Percentiles rank a stretch among this genome's conserved stretches.
Conservation (phyloP, 176 grass and related monocot species). For the Chrysopogon serrulatus region DNA sequence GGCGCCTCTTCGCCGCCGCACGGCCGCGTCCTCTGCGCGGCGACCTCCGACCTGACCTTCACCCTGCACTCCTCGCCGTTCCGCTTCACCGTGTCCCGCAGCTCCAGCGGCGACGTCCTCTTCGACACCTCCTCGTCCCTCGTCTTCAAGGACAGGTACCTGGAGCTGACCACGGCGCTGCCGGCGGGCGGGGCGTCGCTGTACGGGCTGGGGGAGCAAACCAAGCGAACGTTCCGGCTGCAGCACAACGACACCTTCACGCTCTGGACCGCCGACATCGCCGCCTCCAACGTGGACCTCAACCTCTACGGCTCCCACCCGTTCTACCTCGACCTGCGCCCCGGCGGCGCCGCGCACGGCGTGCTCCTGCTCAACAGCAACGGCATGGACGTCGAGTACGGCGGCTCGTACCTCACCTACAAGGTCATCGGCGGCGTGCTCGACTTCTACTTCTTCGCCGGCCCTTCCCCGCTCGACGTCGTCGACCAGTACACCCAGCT, state of each 20-base stretch:
- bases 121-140: constrained; percentile 37
- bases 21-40: constrained; percentile 38
- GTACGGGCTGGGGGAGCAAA: constrained; percentile 89
- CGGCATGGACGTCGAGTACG: constrained; percentile 83
- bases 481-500: constrained; percentile 87
- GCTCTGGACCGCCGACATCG: constrained; percentile 76
- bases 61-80: constrained; percentile 45
- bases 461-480: constrained; percentile 55
- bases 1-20: neutral
- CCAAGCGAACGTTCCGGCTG: constrained; percentile 64
- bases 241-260: constrained; percentile 60
- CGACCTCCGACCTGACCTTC: constrained; percentile 53
- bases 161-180: constrained; percentile 63
- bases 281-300: neutral
- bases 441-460: constrained; percentile 87
- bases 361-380: constrained; percentile 94
- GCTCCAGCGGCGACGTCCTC: constrained; percentile 51
- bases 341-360: constrained; percentile 43
- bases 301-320: constrained; percentile 91
- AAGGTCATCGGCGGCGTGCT: constrained; percentile 87
- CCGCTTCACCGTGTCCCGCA: constrained; percentile 51
- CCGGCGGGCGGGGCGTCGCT: constrained; percentile 34
- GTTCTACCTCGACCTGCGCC: constrained; percentile 82
- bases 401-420: constrained; percentile 60
- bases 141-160: constrained; percentile 74